Base-by-base conservation (phyloP, 306 rosid genomes). In the Styphnolobium japonicum region DNA sequence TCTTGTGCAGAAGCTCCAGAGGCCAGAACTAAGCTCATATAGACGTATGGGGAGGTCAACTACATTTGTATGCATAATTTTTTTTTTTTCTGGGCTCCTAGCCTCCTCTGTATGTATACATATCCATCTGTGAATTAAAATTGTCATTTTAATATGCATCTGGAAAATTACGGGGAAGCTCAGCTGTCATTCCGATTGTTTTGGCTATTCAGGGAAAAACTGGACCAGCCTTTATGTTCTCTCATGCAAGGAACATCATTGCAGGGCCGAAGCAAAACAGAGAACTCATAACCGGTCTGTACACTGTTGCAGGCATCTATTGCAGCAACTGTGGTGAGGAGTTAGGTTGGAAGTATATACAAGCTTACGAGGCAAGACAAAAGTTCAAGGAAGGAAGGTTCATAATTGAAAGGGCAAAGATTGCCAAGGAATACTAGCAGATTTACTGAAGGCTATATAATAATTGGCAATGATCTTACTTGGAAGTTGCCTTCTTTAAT, bases 311-410 rank as follows among this genome's bases (percentile, higher is more conserved):
- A 29, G 85, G 39, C 70, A 67, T 82, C 19, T 80, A 16, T 16
- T 87, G 95, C 88, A 27, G 21, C 29, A 83, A 80, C 3, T 91
- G 95, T 52, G 82, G 84, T 6, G 81, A 79, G 51, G 37, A 76
- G 0, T 81, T 91, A 33, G 91, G 92, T 5, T 91, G 95, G 91
- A 88, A 85, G 48, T 88, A 88, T 67, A 65, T 79, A 0, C 65
- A 45, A 16, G 92, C 95, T 71, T 87, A 39, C 75, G 83, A 88
- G 51, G 79, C 53, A 46, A 29, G 49, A 18, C 84, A 75, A 3
- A 81, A 67, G 55, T 81, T 6, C 67, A 81, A 81, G n/a, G 78
- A 67, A 81, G 85, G 85, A 7, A 75, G 7, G 19, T 81, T 75
- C 73, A 48, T 81, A 5, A 36, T 75, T 51, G 85, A 81, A 22